Percentiles rank a stretch among this genome's conserved stretches.
Evolutionary conservation across 257 asterid genomes (phyloP).

Genomic region (Lithospermum erythrorhizon): DNA sequence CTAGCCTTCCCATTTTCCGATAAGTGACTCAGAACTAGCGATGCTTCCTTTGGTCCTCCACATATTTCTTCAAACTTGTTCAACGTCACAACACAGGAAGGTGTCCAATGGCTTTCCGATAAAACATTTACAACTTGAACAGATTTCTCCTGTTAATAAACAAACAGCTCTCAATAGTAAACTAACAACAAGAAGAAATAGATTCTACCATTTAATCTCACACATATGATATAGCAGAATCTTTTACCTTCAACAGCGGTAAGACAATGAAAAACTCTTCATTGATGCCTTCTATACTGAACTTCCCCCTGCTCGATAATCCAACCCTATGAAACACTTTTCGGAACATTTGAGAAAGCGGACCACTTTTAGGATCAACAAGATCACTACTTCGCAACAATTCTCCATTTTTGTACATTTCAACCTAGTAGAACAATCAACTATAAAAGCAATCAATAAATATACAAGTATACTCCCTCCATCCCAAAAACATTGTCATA

Average conservation of each 20-base stretch:
- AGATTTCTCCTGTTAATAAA: constrained; percentile 37
- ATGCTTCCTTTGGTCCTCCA: constrained; percentile 49
- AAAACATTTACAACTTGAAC: constrained; percentile 38
- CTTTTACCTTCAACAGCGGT: constrained; percentile 37
- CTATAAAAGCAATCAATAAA: background rate
- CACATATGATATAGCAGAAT: background rate
- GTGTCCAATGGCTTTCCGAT: constrained; percentile 63
- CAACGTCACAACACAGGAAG: constrained; percentile 57
- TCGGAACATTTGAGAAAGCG: constrained; percentile 35
- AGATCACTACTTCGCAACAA: constrained; percentile 24
- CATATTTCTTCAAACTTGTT: constrained; percentile 49
- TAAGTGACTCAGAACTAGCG: constrained; percentile 55
- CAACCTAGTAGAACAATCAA: constrained; percentile 19
- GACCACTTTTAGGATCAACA: constrained; percentile 15
- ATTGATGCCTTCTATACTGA: constrained; percentile 16
- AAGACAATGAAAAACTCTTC: constrained; percentile 41
- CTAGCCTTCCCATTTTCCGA: constrained; percentile 42
- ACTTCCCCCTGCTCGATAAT: constrained; percentile 16
- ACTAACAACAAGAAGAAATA: background rate
- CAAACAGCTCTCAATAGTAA: background rate
- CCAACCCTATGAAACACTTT: constrained; percentile 30
- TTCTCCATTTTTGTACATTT: constrained; percentile 68
- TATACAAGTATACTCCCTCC: background rate
- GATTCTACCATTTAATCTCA: background rate
- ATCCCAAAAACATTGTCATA: background rate